phyloP scores from a whole-genome alignment of 208 protist genomes.

The Herpetomonas samuelpessoai region DNA sequence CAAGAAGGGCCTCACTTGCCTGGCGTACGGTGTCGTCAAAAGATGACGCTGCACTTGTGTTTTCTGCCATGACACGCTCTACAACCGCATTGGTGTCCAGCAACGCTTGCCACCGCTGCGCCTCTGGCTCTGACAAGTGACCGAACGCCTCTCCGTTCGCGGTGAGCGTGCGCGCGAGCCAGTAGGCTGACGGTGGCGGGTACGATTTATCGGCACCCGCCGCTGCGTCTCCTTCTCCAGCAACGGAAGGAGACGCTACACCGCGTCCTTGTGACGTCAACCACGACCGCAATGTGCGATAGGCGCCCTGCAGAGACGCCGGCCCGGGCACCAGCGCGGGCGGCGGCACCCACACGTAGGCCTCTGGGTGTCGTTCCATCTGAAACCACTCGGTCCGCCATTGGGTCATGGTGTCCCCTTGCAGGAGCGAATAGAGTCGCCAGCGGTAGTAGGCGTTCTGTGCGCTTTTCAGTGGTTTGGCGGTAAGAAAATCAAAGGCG shows the following conservation, averaged over 20 bases:
- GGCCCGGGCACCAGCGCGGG: slow-evolving; percentile 36
- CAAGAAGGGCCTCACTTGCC: no score
- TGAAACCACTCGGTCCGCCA: slow-evolving; percentile 80
- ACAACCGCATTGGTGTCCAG: slow-evolving; percentile 7
- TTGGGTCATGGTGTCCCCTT: slow-evolving; percentile 57
- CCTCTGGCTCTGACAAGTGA: no score
- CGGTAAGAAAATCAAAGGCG: slow-evolving; percentile 66
- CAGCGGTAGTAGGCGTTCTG: slow-evolving; percentile 83
- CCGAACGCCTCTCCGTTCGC: no score
- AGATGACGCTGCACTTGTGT: no score
- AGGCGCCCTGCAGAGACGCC: slow-evolving; percentile 35
- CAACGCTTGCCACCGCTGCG: slow-evolving; percentile 10
- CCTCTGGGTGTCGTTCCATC: slow-evolving; percentile 47
- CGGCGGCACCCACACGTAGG: slow-evolving; percentile 74
- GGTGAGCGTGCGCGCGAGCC: no score
- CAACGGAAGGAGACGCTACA: background rate
- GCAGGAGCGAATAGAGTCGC: slow-evolving; percentile 79
- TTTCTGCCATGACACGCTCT: no score
- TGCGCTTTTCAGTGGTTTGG: slow-evolving; percentile 10
- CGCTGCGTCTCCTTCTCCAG: background rate
- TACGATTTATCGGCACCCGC: background rate
- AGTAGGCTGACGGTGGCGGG: no score
- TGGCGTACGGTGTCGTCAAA: no score
- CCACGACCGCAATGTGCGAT: background rate
- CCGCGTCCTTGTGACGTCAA: no score